These are phyloP conservation scores for Zygoascus biomembranicola DNA, from an alignment of 805 yeast genomes.

Conservation along the genomic window DNA sequence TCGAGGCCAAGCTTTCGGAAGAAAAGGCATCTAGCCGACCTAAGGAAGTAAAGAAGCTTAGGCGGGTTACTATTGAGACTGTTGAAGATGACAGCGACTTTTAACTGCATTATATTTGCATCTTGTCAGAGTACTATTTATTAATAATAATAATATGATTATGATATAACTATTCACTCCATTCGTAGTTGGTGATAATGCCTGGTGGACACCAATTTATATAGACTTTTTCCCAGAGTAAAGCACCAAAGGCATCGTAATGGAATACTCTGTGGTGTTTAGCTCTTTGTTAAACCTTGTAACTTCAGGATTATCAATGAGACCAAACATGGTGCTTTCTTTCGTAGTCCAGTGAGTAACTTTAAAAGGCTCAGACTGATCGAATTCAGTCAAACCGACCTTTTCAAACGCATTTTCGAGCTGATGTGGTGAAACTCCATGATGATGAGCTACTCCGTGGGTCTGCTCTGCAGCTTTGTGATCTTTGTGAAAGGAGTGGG, in stretches of 20 bases:
- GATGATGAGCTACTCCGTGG: conserved; percentile 9
- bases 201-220: not conserved
- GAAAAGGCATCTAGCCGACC: not conserved
- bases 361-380: not conserved
- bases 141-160: not conserved
- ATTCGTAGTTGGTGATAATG: not conserved
- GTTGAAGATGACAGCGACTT: conserved; percentile 18
- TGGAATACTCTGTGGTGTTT: not conserved
- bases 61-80: conserved; percentile 16
- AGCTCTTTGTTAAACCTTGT: conserved; percentile 1
- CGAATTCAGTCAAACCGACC: conserved; percentile 8
- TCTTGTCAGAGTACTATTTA: not conserved
- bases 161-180: not conserved
- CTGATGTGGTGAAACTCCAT: conserved; percentile 2
- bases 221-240: not conserved
- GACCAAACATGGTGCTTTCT: not conserved
- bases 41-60: not conserved
- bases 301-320: not conserved
- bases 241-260: not conserved
- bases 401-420: conserved; percentile 1
- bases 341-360: conserved; percentile 11
- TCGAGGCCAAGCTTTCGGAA: conserved; percentile 6
- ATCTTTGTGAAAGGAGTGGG: conserved; percentile 2
- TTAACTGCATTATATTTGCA: conserved; percentile 3
- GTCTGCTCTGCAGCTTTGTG: conserved; percentile 8